Evolutionary conservation across 78 protist genomes (phyloP).

Genomic region (Dictyostelium intermedium): DNA sequence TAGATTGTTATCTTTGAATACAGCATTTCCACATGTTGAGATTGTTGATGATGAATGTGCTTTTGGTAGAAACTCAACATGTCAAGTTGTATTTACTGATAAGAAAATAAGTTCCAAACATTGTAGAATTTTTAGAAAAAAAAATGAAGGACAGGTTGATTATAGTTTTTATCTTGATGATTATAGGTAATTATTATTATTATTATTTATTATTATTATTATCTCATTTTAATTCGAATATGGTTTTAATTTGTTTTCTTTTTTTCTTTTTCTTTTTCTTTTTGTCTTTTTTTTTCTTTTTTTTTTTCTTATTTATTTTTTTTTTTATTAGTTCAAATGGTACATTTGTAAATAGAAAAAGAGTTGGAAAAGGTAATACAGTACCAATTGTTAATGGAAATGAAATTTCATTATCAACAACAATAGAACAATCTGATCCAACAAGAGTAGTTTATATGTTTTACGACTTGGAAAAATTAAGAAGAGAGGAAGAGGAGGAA

Average conservation of each 20-base stretch:
- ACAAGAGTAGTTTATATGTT: constrained; percentile 27
- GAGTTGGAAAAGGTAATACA: constrained; percentile 38
- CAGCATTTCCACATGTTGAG: constrained; percentile 10
- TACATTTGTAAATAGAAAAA: constrained; percentile 56
- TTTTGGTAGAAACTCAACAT: constrained; percentile 17
- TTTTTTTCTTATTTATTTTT: neutral
- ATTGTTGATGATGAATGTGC: constrained; percentile 34
- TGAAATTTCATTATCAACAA: constrained; percentile 50
- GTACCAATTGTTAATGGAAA: constrained; percentile 40
- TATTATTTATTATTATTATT: neutral
- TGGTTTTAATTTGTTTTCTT: no score
- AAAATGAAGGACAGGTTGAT: constrained; percentile 7
- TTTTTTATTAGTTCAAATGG: constrained; percentile 28
- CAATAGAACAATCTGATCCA: neutral
- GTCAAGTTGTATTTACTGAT: neutral
- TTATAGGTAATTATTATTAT: constrained; percentile 12
- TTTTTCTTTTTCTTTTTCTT: no score
- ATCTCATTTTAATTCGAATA: neutral
- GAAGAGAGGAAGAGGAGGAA: constrained; percentile 1
- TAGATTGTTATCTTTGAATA: constrained; percentile 9
- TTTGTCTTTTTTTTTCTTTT: neutral
- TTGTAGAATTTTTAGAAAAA: constrained; percentile 39
- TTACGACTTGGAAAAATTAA: constrained; percentile 26
- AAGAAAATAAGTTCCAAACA: constrained; percentile 44
- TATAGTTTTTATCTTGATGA: constrained; percentile 42